Evolutionary conservation across 306 rosid genomes (phyloP), one percentile per base, ranked within the genome.

Genomic region (Prunus armeniaca): DNA sequence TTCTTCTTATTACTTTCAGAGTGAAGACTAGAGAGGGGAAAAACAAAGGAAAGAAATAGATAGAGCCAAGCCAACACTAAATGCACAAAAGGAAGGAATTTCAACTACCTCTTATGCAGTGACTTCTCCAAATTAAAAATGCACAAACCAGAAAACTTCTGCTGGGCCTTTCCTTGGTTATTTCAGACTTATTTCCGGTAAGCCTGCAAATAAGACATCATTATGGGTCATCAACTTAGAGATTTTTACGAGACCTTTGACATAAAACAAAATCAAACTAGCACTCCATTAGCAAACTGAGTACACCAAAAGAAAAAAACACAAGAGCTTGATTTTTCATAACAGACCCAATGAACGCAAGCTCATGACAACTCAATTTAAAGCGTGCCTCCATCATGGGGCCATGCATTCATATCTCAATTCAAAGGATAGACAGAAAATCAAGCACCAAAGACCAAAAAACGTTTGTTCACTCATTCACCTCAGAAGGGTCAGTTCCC

Each of bases 191-290:
- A 67, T 30, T 55, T 70, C 32, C 32, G 5, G 10, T 34, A 62
- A 67, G 66, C 72, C 88, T 87, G 85, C 80, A 20, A 72, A 77
- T n/a, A 51, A 78, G 67, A 34, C 67, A 82, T 55, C 41, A 28
- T 38, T 32, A 4, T 27, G 9, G 19, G 76, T 61, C 55, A 43
- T 43, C 60, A 54, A 22, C 30, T 0, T 27, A 34, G 30, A 69
- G 49, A 19, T 3, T 64, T 38, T 1, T 19, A 6, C 3, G 4
- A 51, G 1, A 73, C 51, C 0, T 72, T 56, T 15, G 12, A 41
- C 65, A 47, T 25, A 32, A 28, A 68, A 50, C 65, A 63, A 41
- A 71, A 50, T 32, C 13, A 30, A 32, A 52, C 20, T 34, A n/a
- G 24, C 7, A 9, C 24, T 38, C 30, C 24, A 51, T 12, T 25